These are phyloP conservation scores for Alternaria arborescens DNA, from an alignment of 2,329 filamentous ascomycete species.

Conservation along the genomic window DNA sequence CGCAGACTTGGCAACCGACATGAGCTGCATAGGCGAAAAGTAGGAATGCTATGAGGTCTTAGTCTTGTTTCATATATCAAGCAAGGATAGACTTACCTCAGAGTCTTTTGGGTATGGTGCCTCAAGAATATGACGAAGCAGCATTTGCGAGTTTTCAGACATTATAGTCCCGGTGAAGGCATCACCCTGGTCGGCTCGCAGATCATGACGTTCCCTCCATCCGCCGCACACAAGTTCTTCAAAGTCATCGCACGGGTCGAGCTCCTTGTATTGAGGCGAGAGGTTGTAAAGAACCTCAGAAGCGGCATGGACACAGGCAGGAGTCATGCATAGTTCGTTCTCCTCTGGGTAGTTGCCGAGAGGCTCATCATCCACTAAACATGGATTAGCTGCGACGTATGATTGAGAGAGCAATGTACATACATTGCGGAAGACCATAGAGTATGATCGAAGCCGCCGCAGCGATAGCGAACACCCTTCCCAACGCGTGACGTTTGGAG, in stretches of 20 bases:
- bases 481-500: slow-evolving; percentile 18
- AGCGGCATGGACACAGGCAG: slow-evolving; percentile 70
- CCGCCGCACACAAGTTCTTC: slow-evolving; percentile 73
- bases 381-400: slow-evolving; percentile 1
- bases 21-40: slow-evolving; percentile 55
- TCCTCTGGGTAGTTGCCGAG: slow-evolving; percentile 14
- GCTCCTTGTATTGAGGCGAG: slow-evolving; percentile 66
- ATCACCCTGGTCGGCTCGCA: slow-evolving; percentile 69
- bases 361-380: slow-evolving; percentile 14
- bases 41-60: slow-evolving; percentile 56
- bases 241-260: slow-evolving; percentile 76
- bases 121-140: slow-evolving; percentile 70
- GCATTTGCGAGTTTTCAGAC: slow-evolving; percentile 66
- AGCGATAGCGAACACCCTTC: slow-evolving; percentile 28
- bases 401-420: not conserved
- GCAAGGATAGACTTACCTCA: slow-evolving; percentile 15
- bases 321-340: slow-evolving; percentile 59
- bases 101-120: slow-evolving; percentile 58
- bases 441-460: slow-evolving; percentile 30
- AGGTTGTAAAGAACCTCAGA: slow-evolving; percentile 70
- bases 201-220: slow-evolving; percentile 70
- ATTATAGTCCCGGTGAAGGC: slow-evolving; percentile 69
- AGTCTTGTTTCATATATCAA: not conserved
- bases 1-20: slow-evolving; percentile 50
- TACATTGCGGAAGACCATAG: slow-evolving; percentile 29